Conservation (phyloP, 2,329 filamentous ascomycete genomes). For the Aspergillus japonicus region DNA sequence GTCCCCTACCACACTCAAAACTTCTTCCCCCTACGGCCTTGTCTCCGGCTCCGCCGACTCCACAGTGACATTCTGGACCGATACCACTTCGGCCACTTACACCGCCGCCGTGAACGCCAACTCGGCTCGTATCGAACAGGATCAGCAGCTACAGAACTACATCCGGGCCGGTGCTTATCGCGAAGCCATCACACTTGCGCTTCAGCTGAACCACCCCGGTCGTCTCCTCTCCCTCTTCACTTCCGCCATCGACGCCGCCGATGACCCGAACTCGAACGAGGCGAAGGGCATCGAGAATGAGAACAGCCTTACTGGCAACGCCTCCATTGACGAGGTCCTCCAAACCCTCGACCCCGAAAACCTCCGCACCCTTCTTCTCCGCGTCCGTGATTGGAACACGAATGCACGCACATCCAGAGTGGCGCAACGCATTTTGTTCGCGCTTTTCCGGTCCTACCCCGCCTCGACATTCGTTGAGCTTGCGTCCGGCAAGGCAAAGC, state of each 20-base stretch:
- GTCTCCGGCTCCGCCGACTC: constrained; percentile 91
- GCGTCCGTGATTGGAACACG: constrained; percentile 95
- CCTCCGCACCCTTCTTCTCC: constrained; percentile 75
- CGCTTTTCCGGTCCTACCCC: constrained; percentile 77
- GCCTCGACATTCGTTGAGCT: constrained; percentile 72
- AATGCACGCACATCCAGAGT: constrained; percentile 84
- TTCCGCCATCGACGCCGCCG: constrained; percentile 71
- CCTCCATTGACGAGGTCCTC: constrained; percentile 76
- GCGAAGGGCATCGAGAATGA: constrained; percentile 27
- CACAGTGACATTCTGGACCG: constrained; percentile 91
- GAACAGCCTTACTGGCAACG: constrained; percentile 45
- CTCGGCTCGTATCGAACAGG: constrained; percentile 82
- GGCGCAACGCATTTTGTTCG: constrained; percentile 79
- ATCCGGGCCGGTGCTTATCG: constrained; percentile 85
- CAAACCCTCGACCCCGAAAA: constrained; percentile 78
- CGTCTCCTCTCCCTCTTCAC: constrained; percentile 82
- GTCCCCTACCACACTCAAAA: constrained; percentile 29
- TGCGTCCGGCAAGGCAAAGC: constrained; percentile 42
- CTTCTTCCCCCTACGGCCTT: constrained; percentile 60
- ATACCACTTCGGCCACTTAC: constrained; percentile 80
- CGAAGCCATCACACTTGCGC: constrained; percentile 85
- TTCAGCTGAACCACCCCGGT: constrained; percentile 92
- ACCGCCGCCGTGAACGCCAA: constrained; percentile 71
- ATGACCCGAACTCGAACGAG: constrained; percentile 51
- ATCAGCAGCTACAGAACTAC: constrained; percentile 91